phyloP scores from a whole-genome alignment of 305 asterid genomes.

The Andrographis paniculata region DNA sequence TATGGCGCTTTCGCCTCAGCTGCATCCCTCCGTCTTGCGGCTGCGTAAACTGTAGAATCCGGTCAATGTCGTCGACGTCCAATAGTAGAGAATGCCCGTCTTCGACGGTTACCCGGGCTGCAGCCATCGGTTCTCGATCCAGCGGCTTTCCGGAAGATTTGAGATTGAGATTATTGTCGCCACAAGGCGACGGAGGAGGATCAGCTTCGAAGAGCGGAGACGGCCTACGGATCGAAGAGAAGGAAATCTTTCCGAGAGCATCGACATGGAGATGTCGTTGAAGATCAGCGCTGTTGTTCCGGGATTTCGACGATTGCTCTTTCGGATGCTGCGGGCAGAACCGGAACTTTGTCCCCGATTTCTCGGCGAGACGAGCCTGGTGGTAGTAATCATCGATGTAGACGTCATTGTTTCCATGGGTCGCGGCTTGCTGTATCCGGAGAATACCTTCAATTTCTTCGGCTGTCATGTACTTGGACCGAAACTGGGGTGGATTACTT shows the following conservation, averaged over 20 bases:
- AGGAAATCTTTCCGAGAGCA: conserved; percentile 73
- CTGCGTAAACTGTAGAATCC: conserved; percentile 63
- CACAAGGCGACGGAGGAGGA: conserved; percentile 72
- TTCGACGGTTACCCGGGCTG: conserved; percentile 79
- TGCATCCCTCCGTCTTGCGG: conserved; percentile 71
- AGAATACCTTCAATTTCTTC: conserved; percentile 89
- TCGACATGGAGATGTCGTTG: conserved; percentile 84
- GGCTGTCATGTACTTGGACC: conserved; percentile 88
- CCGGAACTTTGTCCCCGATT: conserved; percentile 49
- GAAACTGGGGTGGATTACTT: conserved; percentile 45
- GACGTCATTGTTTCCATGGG: conserved; percentile 79
- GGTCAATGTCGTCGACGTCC: conserved; percentile 87
- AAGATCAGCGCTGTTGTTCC: conserved; percentile 48
- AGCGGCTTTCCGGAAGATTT: conserved; percentile 58
- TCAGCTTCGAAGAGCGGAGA: conserved; percentile 69
- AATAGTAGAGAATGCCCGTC: conserved; percentile 78
- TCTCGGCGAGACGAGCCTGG: conserved; percentile 88
- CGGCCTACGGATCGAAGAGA: conserved; percentile 90
- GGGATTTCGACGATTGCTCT: conserved; percentile 68
- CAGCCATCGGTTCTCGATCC: conserved; percentile 92
- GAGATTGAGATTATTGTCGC: conserved; percentile 44
- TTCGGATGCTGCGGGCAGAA: conserved; percentile 67
- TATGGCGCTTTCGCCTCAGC: conserved; percentile 68
- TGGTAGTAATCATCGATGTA: conserved; percentile 87
- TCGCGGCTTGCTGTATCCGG: conserved; percentile 81